Evolutionary conservation across 202 grass and related monocot genomes (phyloP), one percentile per base, ranked within the genome.

Genomic region (Saccharum hybrid): DNA sequence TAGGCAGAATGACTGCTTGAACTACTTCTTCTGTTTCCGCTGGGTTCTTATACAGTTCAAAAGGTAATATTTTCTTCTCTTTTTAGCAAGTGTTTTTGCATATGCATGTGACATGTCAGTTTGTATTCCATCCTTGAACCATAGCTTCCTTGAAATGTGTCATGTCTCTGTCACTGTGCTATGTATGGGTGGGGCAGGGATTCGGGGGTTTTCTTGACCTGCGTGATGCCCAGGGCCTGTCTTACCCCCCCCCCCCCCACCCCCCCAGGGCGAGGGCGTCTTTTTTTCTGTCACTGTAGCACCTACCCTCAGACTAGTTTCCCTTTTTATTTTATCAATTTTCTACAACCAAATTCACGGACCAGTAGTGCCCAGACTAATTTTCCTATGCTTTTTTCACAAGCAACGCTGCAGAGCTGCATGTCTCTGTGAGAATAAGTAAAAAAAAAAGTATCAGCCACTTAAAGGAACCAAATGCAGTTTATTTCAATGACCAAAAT

Each of bases 41-140:
- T 99, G 96, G 96, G 92, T 99, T 86, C 96, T 99, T 83, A 99
- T 99, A 96, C 96, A 99, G 76, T 99, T 99, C 79, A 99, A 99
- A 86, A 93, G 96, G 96, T 99, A 94, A 71, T 36, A 5, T 30
- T 75, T 74, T 82, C 8, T n/a, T 43, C 1, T 42, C 46, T 40
- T 37, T 51, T 52, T 7, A 77, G 6, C 28, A 81, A 3, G 2
- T 14, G 49, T 61, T 79, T 84, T 84, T 85, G 14, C 66, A 52
- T 66, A 59, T 66, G 18, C 7, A 84, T 68, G 42, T 42, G 13
- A 40, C 4, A 39, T 13, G 33, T 66, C 31, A 57, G 5, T 77
- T 71, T 64, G 80, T 43, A n/a, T 84, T 80, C 37, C 22, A 54
- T 51, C 30, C 62, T 52, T 83, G 31, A 21, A 51, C 39, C 68